phyloP scores from a whole-genome alignment of 495 filamentous ascomycete species.

The Margaritispora aquatica region DNA sequence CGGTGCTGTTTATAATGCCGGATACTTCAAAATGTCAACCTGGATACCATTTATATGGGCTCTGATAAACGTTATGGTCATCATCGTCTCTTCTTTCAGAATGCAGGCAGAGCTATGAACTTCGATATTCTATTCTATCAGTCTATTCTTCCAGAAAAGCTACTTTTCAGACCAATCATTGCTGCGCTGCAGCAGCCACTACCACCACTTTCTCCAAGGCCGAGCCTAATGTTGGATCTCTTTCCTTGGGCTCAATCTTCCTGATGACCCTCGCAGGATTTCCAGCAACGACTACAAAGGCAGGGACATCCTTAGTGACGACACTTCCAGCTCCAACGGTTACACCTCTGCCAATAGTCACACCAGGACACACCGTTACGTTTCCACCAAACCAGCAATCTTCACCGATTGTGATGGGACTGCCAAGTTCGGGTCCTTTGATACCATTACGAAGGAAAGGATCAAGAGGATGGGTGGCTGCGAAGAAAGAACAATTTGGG shows the following conservation, averaged over 20 bases:
- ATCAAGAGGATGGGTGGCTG: conserved; percentile 71
- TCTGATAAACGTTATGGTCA: conserved; percentile 80
- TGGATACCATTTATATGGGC: conserved; percentile 97
- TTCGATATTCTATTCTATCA: background rate
- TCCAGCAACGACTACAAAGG: conserved; percentile 56
- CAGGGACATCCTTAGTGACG: conserved; percentile 74
- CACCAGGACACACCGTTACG: conserved; percentile 67
- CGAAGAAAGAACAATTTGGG: conserved; percentile 68
- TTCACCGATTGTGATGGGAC: conserved; percentile 71
- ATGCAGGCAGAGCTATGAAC: conserved; percentile 86
- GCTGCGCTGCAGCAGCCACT: background rate
- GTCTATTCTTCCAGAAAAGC: background rate
- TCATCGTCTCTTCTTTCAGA: conserved; percentile 89
- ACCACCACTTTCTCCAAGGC: conserved; percentile 9
- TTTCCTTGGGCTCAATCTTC: conserved; percentile 37
- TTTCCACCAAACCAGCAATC: conserved; percentile 89
- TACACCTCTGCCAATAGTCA: conserved; percentile 68
- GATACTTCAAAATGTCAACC: conserved; percentile 89
- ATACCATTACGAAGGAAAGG: conserved; percentile 67
- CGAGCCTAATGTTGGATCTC: conserved; percentile 5
- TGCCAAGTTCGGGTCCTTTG: conserved; percentile 67
- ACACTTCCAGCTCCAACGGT: conserved; percentile 84
- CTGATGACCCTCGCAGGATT: conserved; percentile 61
- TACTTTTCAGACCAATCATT: background rate
- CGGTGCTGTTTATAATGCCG: conserved; percentile 79